Evolutionary conservation across 2,329 filamentous ascomycete species (phyloP).

Genomic region (Polytolypa hystricis): DNA sequence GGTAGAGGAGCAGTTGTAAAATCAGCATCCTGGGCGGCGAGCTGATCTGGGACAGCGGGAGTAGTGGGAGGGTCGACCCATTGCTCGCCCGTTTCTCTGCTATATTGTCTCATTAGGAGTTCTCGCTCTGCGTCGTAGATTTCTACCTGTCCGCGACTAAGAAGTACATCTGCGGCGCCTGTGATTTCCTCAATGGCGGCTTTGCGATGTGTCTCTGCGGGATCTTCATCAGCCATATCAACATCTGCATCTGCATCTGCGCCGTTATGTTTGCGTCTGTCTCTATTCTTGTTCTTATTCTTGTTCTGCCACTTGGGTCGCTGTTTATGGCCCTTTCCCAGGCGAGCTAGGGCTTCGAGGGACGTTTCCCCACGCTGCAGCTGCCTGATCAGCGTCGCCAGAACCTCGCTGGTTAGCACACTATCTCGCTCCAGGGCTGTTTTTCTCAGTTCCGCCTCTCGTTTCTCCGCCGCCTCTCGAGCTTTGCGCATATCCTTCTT

Average conservation of each 20-base stretch:
- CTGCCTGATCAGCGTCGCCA: slow-evolving; percentile 59
- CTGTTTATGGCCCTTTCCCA: slow-evolving; percentile 55
- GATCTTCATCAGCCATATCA: slow-evolving; percentile 62
- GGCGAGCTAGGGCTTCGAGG: slow-evolving; percentile 72
- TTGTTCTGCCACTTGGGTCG: slow-evolving; percentile 54
- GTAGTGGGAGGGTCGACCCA: slow-evolving; percentile 55
- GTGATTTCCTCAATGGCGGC: slow-evolving; percentile 72
- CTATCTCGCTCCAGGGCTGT: slow-evolving; percentile 65
- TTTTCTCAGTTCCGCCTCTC: slow-evolving; percentile 64
- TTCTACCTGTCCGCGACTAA: slow-evolving; percentile 73
- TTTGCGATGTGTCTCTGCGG: slow-evolving; percentile 58
- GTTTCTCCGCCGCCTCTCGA: slow-evolving; percentile 73
- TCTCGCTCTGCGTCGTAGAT: slow-evolving; percentile 87
- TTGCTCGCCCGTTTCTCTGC: slow-evolving; percentile 72
- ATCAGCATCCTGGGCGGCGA: slow-evolving; percentile 24
- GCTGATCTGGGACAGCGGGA: slow-evolving; percentile 9
- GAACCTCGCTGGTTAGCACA: slow-evolving; percentile 59
- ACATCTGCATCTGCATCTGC: slow-evolving; percentile 39
- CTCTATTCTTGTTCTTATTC: slow-evolving; percentile 41
- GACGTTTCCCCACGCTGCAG: slow-evolving; percentile 76
- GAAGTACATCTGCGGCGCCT: slow-evolving; percentile 75
- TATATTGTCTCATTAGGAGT: slow-evolving; percentile 69
- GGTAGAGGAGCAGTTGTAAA: slow-evolving; percentile 12
- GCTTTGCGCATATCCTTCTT: slow-evolving; percentile 90
- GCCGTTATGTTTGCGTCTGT: slow-evolving; percentile 31